Evolutionary conservation across 495 filamentous ascomycete genomes (phyloP).

Genomic region (Aspergillus olivimuriae): DNA sequence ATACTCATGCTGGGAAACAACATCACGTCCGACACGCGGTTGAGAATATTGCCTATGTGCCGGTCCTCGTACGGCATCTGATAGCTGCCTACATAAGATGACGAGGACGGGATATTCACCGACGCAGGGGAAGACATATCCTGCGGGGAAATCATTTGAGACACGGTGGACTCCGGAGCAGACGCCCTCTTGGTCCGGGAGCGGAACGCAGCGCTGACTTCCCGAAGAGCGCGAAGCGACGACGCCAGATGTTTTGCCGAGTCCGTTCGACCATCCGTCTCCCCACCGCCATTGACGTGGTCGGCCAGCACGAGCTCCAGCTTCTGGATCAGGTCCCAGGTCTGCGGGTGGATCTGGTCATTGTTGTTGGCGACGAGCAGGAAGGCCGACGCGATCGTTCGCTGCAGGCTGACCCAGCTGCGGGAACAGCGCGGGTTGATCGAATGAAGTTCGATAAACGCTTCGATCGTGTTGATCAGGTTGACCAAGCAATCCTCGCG

Average conservation of each 20-base stretch:
- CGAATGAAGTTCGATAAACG: constrained; percentile 41
- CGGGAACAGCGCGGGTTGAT: constrained; percentile 37
- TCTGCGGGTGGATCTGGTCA: constrained; percentile 23
- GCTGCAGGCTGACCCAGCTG: constrained; percentile 43
- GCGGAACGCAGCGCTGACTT: constrained; percentile 33
- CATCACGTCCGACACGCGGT: constrained; percentile 38
- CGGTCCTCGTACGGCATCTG: constrained; percentile 6
- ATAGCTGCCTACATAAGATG: constrained; percentile 11
- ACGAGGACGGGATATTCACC: constrained; percentile 8
- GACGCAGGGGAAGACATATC: constrained; percentile 24
- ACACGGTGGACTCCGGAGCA: constrained; percentile 1
- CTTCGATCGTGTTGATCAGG: constrained; percentile 36
- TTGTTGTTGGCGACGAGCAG: constrained; percentile 39
- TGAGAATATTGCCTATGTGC: constrained; percentile 18
- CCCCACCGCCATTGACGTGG: constrained; percentile 34
- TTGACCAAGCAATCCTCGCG: constrained; percentile 39
- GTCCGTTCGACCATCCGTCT: constrained; percentile 27
- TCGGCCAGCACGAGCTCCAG: constrained; percentile 37
- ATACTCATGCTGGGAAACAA: constrained; percentile 34
- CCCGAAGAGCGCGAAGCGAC: constrained; percentile 34
- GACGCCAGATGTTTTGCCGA: constrained; percentile 35
- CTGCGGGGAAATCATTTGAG: constrained; percentile 12
- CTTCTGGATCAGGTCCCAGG: constrained; percentile 32
- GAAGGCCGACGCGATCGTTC: constrained; percentile 42
- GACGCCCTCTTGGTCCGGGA: constrained; percentile 11